Percentiles rank a stretch among this genome's conserved stretches.
These are phyloP conservation scores for Keqinozyma sinolaborantium DNA, from an alignment of 1,139 yeast genomes.

Conservation along the genomic window DNA sequence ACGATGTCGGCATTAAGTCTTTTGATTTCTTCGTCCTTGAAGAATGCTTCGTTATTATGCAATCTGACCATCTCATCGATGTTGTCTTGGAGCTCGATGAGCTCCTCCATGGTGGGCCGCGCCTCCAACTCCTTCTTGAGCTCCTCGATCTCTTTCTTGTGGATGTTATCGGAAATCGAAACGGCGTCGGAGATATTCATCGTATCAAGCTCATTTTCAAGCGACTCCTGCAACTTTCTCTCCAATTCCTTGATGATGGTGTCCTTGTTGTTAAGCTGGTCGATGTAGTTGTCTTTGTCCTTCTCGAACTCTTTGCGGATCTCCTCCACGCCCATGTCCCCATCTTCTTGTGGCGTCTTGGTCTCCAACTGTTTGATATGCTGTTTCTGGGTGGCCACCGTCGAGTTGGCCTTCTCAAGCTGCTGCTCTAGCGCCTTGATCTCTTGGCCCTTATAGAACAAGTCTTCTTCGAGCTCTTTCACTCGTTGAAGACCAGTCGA, in stretches of 20 bases:
- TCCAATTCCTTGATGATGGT: conserved; percentile 10
- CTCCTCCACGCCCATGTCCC: conserved; percentile 1
- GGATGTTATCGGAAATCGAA: conserved; percentile 9
- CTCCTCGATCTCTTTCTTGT: conserved; percentile 14
- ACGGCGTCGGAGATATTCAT: conserved; percentile 13
- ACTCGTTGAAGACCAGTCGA: conserved; percentile 1
- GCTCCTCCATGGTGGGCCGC: conserved; percentile 30
- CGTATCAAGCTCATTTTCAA: conserved; percentile 12
- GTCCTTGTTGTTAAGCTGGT: conserved; percentile 6
- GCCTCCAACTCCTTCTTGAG: conserved; percentile 22
- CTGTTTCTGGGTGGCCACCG: conserved; percentile 8
- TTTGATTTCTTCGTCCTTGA: conserved; percentile 24
- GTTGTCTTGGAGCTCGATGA: conserved; percentile 26
- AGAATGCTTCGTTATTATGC: conserved; percentile 28
- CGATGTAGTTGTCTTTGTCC: conserved; percentile 1
- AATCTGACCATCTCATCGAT: conserved; percentile 28
- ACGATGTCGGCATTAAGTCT: conserved; percentile 17
- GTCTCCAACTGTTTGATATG: conserved; percentile 8
- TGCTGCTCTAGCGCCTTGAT: conserved; percentile 14
- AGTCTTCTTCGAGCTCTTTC: conserved; percentile 9
- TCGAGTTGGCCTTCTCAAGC: conserved; percentile 9
- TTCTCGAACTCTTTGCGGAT: conserved; percentile 2
- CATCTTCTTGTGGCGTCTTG: not conserved
- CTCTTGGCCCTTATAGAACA: conserved; percentile 13
- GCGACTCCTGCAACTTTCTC: conserved; percentile 11